phyloP scores from a whole-genome alignment of 116 monocot genomes.

The Posidonia oceanica region DNA sequence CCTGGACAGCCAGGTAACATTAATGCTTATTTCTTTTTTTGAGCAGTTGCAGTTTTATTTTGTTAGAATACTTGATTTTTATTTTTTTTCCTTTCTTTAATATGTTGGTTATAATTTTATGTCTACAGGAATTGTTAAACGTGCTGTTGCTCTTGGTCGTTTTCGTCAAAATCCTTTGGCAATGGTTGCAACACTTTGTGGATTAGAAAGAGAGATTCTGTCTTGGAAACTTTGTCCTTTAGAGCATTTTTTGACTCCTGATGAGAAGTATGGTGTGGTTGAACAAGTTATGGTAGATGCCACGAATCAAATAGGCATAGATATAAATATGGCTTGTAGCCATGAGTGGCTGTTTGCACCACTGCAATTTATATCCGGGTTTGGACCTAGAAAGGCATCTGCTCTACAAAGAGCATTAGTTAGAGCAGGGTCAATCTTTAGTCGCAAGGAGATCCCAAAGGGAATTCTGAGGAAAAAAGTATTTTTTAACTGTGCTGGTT shows the following conservation, averaged over 20 bases:
- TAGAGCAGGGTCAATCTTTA: constrained; percentile 62
- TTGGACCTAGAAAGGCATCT: constrained; percentile 89
- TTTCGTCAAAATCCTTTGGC: constrained; percentile 92
- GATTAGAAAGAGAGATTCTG: constrained; percentile 81
- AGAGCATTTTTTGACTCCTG: constrained; percentile 67
- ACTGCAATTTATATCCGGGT: constrained; percentile 84
- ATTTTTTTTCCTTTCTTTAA: background rate
- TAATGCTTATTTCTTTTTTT: background rate
- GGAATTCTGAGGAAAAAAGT: constrained; percentile 79
- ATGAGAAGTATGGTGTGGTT: constrained; percentile 91
- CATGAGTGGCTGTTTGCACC: constrained; percentile 98
- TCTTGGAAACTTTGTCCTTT: constrained; percentile 90
- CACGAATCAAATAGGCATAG: constrained; percentile 85
- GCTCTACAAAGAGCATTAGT: constrained; percentile 75
- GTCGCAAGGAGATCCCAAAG: constrained; percentile 69
- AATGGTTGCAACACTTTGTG: constrained; percentile 95
- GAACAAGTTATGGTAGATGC: constrained; percentile 98
- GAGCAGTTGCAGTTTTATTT: background rate
- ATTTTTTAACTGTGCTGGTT: constrained; percentile 75
- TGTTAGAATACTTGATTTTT: background rate
- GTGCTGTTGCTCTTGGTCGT: constrained; percentile 89
- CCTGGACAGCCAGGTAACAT: constrained; percentile 81
- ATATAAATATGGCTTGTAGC: constrained; percentile 88
- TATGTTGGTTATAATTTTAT: background rate
- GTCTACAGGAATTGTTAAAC: constrained; percentile 77